Conservation (phyloP, 352 stramenopile genomes). For the Phytophthora ramorum region DNA sequence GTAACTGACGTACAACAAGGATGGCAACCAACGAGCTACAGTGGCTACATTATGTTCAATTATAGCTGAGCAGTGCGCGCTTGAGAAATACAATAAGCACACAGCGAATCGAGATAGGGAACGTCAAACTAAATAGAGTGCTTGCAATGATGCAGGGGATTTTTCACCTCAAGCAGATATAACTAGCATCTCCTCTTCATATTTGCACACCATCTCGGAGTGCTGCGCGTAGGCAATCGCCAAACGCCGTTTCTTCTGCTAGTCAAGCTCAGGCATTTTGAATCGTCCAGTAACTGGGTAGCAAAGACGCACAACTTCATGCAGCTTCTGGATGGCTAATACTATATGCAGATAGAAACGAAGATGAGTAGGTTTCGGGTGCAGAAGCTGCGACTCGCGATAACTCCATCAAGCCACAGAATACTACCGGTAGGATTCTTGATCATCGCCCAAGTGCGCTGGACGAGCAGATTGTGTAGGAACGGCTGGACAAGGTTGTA, state of each 20-base stretch:
- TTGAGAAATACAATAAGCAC: slow-evolving; percentile 28
- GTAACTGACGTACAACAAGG: too few relatives aligned
- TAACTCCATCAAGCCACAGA: slow-evolving; percentile 30
- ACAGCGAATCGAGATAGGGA: slow-evolving; percentile 21
- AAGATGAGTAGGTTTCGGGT: slow-evolving; percentile 41
- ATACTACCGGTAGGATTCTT: too few relatives aligned
- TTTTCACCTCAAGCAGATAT: too few relatives aligned
- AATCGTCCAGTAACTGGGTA: too few relatives aligned
- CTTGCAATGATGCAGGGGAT: slow-evolving; percentile 20
- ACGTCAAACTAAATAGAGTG: slow-evolving; percentile 20
- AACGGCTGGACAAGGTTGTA: slow-evolving; percentile 42
- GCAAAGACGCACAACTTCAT: slow-evolving; percentile 48
- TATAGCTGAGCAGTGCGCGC: slow-evolving; percentile 26
- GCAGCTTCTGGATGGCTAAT: slow-evolving; percentile 47
- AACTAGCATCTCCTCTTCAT: too few relatives aligned
- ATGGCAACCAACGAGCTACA: too few relatives aligned
- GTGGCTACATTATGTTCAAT: slow-evolving; percentile 20
- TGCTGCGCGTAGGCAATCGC: too few relatives aligned
- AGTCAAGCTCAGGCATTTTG: too few relatives aligned
- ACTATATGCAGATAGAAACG: slow-evolving; percentile 50
- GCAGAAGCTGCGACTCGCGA: slow-evolving; percentile 56
- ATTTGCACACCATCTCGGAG: too few relatives aligned
- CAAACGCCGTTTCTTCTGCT: too few relatives aligned
- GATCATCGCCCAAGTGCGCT: slow-evolving; percentile 31
- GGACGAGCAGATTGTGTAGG: slow-evolving; percentile 49